Evolutionary conservation across 2,329 filamentous ascomycete species (phyloP), one percentile per base, ranked within the genome.

Genomic region (Metarhizium brunneum): DNA sequence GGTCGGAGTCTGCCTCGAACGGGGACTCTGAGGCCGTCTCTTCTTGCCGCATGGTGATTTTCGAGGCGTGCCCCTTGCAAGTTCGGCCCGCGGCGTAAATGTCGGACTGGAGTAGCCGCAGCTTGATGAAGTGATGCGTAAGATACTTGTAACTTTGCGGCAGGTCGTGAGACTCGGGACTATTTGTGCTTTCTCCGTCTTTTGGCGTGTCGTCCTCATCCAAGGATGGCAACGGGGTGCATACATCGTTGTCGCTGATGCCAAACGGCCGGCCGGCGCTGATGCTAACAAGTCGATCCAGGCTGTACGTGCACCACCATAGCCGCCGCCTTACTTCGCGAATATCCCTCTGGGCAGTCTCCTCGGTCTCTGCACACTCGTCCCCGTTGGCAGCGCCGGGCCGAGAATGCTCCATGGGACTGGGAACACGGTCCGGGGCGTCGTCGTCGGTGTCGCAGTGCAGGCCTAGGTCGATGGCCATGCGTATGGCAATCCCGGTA

Each of bases 281-380:
- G 29, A 90, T 92, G 65, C 90, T 92, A 52, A 96, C 92, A 5
- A 97, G 83, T 13, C 92, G 83, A 70, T 97, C 92, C 54, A 96
- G 83, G 7, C 89, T 92, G 71, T 96, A 97, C 2, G 91, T 91
- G 71, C 91, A 95, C 92, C 92, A 97, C 90, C 92, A 97, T 14
- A 97, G 76, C 40, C 92, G 82, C 56, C 92, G 81, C 53, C 90
- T 84, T 59, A 95, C 79, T 68, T 96, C 92, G 53, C 92, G 84
- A 8, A 25, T 25, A 4, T 18, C 3, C 10, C 11, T n/a, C 14
- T 5, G 16, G 6, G n/a, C 40, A 6, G 10, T 43, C 16, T 43
- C 10, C 3, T 43, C 40, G 6, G 10, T 4, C 16, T 4, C 13
- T 43, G 10, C 11, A 43, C 16, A 2, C 35, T 43, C 14, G 1